Evolutionary conservation across 2,329 filamentous ascomycete species (phyloP).

Genomic region (Hymenotorrendiella dingleyae): DNA sequence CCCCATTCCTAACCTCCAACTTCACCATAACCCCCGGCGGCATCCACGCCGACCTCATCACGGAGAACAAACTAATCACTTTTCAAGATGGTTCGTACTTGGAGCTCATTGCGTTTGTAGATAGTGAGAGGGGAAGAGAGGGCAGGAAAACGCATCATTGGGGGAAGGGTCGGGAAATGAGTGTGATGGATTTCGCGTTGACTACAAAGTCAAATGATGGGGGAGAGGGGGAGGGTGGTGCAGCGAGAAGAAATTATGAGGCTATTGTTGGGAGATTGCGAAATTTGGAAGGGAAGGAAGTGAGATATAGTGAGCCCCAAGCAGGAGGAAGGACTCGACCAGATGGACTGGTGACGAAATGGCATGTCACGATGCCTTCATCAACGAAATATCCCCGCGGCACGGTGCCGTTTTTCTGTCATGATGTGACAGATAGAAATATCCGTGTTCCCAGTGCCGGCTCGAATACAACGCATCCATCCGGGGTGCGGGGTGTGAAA

Average conservation of each 20-base stretch:
- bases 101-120: conserved; percentile 37
- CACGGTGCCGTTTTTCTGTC: conserved; percentile 57
- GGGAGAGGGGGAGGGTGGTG: conserved; percentile 17
- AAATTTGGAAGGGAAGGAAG: conserved; percentile 28
- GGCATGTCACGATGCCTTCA: conserved; percentile 47
- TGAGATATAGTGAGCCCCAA: conserved; percentile 43
- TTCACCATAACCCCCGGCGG: conserved; percentile 58
- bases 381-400: conserved; percentile 35
- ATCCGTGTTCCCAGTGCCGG: conserved; percentile 46
- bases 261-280: conserved; percentile 12
- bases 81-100: conserved; percentile 60
- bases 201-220: conserved; percentile 32
- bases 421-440: conserved; percentile 53
- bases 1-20: conserved; percentile 43
- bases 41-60: conserved; percentile 53
- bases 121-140: conserved; percentile 27
- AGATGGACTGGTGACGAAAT: conserved; percentile 52
- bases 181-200: conserved; percentile 57
- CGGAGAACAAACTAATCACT: conserved; percentile 56
- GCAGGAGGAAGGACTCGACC: conserved; percentile 48
- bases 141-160: conserved; percentile 49
- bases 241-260: conserved; percentile 34
- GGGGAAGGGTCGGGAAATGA: conserved; percentile 39
- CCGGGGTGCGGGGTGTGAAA: conserved; percentile 45
- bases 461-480: conserved; percentile 42